Percentiles rank a stretch among this genome's conserved stretches.
Conservation (phyloP, 306 rosid genomes). For the Vigna trinervia region DNA sequence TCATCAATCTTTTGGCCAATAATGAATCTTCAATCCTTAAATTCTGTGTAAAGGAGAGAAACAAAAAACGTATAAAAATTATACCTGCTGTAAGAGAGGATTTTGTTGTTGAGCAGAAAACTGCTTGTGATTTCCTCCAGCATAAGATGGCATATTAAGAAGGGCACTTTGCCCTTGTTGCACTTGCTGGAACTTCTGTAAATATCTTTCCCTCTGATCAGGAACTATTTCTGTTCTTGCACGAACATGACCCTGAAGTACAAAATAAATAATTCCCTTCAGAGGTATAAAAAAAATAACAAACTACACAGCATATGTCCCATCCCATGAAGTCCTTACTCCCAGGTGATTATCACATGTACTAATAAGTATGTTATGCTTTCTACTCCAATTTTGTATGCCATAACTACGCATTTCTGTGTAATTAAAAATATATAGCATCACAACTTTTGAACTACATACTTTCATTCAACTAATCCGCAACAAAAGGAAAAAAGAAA, state of each 20-base stretch:
- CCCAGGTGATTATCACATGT: constrained; percentile 1
- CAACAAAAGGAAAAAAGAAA: neutral
- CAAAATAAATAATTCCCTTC: constrained; percentile 35
- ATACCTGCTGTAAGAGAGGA: constrained; percentile 83
- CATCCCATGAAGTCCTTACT: neutral
- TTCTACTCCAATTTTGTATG: constrained; percentile 20
- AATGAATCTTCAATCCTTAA: constrained; percentile 5
- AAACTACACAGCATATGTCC: constrained; percentile 20
- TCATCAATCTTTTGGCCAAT: neutral
- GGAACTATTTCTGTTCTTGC: constrained; percentile 88
- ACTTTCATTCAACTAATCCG: neutral
- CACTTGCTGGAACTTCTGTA: constrained; percentile 82
- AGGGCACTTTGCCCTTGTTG: constrained; percentile 74
- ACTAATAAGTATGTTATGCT: neutral
- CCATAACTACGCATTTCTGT: neutral
- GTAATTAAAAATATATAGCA: neutral
- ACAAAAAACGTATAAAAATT: neutral
- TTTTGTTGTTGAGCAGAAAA: constrained; percentile 75
- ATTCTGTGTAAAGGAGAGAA: neutral
- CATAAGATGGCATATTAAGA: constrained; percentile 66
- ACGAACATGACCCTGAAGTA: constrained; percentile 66
- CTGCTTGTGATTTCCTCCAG: constrained; percentile 73
- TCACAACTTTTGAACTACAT: neutral
- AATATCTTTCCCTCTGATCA: constrained; percentile 82
- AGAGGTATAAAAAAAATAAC: constrained; percentile 29